phyloP scores from a whole-genome alignment of 2,329 filamentous ascomycete species.

The Epichloe scottii region DNA sequence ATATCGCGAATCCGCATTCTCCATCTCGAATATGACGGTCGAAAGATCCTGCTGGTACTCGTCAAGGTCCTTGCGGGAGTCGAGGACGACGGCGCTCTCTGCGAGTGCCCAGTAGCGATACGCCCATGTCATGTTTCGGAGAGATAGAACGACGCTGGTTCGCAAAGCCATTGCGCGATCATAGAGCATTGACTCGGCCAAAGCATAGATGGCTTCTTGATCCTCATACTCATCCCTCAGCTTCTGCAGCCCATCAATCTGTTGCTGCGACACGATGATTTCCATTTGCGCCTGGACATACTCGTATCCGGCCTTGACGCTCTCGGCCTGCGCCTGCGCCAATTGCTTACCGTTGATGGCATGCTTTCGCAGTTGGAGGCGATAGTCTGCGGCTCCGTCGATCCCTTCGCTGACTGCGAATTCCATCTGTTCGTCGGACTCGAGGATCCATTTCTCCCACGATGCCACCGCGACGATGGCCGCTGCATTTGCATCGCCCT shows the following conservation, averaged over 20 bases:
- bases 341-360: not conserved
- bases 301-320: not conserved
- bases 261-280: not conserved
- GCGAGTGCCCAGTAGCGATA: not conserved
- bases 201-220: not conserved
- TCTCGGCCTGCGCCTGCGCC: not conserved
- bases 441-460: not conserved
- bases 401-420: not conserved
- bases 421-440: not conserved
- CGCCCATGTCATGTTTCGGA: not conserved
- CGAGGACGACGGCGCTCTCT: not conserved
- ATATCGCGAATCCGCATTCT: not conserved
- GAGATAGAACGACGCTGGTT: not conserved
- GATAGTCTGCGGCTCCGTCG: not conserved
- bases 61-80: not conserved
- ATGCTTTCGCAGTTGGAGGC: not conserved
- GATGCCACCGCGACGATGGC: not conserved
- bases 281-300: not conserved
- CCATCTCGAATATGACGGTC: not conserved
- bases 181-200: not conserved
- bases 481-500: not conserved
- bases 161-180: not conserved
- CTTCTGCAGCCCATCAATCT: not conserved
- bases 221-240: not conserved
- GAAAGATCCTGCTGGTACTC: not conserved